Conservation (phyloP, 1,284 basidiomycete species). For the Meripilus lineatus region DNA sequence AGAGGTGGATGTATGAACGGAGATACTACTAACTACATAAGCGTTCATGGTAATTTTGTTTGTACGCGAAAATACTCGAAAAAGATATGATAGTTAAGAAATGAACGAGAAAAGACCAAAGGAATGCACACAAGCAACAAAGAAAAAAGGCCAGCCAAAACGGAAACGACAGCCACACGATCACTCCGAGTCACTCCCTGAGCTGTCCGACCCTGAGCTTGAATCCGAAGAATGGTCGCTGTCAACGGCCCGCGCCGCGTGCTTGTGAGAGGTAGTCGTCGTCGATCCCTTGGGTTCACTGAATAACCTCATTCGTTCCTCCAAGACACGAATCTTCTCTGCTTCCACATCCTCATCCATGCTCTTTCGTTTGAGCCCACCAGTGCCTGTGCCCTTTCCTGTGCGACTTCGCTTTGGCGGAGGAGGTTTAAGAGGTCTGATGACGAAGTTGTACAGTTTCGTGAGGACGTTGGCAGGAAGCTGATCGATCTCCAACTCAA, state of each 20-base stretch:
- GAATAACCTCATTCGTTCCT: slow-evolving; percentile 76
- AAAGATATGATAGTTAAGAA: too few relatives aligned
- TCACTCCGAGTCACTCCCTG: slow-evolving; percentile 80
- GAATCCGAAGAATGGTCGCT: slow-evolving; percentile 76
- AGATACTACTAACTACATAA: slow-evolving; percentile 32
- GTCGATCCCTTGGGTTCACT: slow-evolving; percentile 39
- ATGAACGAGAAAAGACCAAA: slow-evolving; percentile 12
- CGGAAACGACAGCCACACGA: slow-evolving; percentile 1
- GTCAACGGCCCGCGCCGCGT: slow-evolving; percentile 41
- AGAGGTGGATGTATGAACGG: too few relatives aligned
- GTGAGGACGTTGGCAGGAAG: slow-evolving; percentile 80
- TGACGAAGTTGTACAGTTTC: slow-evolving; percentile 91
- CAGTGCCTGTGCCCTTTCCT: slow-evolving; percentile 77
- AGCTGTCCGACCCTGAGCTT: slow-evolving; percentile 61
- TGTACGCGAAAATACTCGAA: slow-evolving; percentile 20
- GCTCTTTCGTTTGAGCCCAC: slow-evolving; percentile 84
- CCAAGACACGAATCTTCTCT: slow-evolving; percentile 84
- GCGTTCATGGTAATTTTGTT: slow-evolving; percentile 29
- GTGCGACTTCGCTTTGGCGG: slow-evolving; percentile 59
- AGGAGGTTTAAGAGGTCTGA: slow-evolving; percentile 63
- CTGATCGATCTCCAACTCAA: slow-evolving; percentile 93
- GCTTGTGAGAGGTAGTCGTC: slow-evolving; percentile 25
- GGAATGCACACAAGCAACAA: slow-evolving; percentile 13
- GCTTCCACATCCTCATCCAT: slow-evolving; percentile 89
- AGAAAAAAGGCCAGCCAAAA: slow-evolving; percentile 14